A percentile compares a stretch with the other conserved stretches of the same genome.
Conservation (phyloP, 2,329 filamentous ascomycete genomes). For the Alternaria dauci region DNA sequence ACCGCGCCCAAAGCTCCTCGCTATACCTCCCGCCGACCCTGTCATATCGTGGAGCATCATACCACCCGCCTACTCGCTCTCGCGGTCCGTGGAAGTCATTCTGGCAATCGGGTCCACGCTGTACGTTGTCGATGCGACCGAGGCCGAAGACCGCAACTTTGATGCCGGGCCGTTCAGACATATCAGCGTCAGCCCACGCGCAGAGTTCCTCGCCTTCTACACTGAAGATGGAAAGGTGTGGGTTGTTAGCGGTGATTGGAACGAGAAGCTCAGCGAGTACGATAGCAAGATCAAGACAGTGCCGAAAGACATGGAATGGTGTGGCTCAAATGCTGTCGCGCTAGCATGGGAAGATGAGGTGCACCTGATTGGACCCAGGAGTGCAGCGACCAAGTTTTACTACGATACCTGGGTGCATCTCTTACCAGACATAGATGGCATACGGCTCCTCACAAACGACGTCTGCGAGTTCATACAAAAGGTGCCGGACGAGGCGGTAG, state of each 20-base stretch:
- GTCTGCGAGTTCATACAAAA: slow-evolving; percentile 98
- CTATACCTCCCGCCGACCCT: slow-evolving; percentile 76
- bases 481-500: slow-evolving; percentile 83
- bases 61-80: slow-evolving; percentile 86
- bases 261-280: slow-evolving; percentile 90
- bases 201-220: slow-evolving; percentile 86
- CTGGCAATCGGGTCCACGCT: slow-evolving; percentile 86
- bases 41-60: slow-evolving; percentile 91
- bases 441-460: slow-evolving; percentile 88
- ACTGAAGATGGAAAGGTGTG: slow-evolving; percentile 83
- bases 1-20: slow-evolving; percentile 84
- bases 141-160: slow-evolving; percentile 88
- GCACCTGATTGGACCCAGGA: slow-evolving; percentile 87
- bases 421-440: slow-evolving; percentile 87
- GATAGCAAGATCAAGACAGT: slow-evolving; percentile 84
- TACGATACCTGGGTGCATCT: slow-evolving; percentile 93
- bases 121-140: slow-evolving; percentile 84
- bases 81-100: slow-evolving; percentile 90
- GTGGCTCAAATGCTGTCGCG: slow-evolving; percentile 90
- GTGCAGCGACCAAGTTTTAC: slow-evolving; percentile 78
- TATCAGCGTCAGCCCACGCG: slow-evolving; percentile 89
- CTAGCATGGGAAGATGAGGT: slow-evolving; percentile 98
- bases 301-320: slow-evolving; percentile 93
- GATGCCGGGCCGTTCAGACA: slow-evolving; percentile 93
- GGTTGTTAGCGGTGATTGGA: slow-evolving; percentile 95